A percentile compares a stretch with the other conserved stretches of the same genome.
These are phyloP conservation scores for Solanum ossicruentum DNA, from an alignment of 257 asterid species.

Conservation along the genomic window DNA sequence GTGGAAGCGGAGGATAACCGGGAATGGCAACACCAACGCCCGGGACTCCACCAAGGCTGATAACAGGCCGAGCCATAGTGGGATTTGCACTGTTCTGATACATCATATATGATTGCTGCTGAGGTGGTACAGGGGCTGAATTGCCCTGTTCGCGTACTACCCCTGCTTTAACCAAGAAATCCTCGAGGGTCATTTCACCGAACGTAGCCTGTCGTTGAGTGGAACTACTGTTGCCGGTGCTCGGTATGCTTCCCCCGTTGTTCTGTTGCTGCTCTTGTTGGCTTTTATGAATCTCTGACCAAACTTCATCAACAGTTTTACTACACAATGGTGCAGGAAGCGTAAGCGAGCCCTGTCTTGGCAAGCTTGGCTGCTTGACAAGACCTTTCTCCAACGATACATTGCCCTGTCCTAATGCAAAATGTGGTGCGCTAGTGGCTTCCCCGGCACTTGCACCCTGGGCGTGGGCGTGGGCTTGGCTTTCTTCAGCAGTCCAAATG, in stretches of 20 bases:
- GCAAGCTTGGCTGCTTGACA: slow-evolving; percentile 30
- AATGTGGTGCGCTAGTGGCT: not conserved
- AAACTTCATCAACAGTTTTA: slow-evolving; percentile 75
- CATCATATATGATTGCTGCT: slow-evolving; percentile 20
- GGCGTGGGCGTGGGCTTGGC: slow-evolving; percentile 35
- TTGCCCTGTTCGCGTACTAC: slow-evolving; percentile 39
- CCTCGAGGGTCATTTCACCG: slow-evolving; percentile 83
- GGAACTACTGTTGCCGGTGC: not conserved
- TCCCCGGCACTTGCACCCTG: not conserved
- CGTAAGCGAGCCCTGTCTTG: slow-evolving; percentile 53
- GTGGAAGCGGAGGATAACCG: slow-evolving; percentile 19
- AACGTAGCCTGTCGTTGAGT: slow-evolving; percentile 42
- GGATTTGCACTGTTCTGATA: slow-evolving; percentile 19
- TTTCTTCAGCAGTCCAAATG: slow-evolving; percentile 86
- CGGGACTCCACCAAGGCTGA: slow-evolving; percentile 1
- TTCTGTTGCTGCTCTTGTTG: slow-evolving; percentile 7
- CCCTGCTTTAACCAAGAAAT: slow-evolving; percentile 67
- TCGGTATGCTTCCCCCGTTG: slow-evolving; percentile 3
- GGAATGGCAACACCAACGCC: not conserved
- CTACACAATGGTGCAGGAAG: slow-evolving; percentile 49
- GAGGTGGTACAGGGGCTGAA: not conserved
- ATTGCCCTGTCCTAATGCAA: slow-evolving; percentile 8
- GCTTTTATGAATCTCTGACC: slow-evolving; percentile 50
- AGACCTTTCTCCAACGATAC: not conserved
- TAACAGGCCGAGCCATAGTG: slow-evolving; percentile 20